Conservation (phyloP, 768 basidiomycete genomes). For the Boletus reticulatus region DNA sequence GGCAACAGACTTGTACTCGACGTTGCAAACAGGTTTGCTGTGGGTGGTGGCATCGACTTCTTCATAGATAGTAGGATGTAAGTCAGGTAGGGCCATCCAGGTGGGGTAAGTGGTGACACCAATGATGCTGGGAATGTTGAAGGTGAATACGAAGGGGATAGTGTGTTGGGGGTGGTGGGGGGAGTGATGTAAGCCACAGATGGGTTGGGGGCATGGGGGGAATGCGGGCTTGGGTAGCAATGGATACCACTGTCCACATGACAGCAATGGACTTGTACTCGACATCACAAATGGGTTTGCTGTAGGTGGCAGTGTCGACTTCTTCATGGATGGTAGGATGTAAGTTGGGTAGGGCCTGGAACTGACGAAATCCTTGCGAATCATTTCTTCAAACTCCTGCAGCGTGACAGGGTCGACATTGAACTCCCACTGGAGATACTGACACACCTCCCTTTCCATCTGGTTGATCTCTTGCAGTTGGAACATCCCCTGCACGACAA, state of each 20-base stretch:
- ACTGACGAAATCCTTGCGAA: conserved; percentile 58
- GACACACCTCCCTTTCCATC: conserved; percentile 79
- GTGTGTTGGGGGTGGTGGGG: conserved; percentile 50
- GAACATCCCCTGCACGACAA: conserved; percentile 89
- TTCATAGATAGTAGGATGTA: too few relatives aligned
- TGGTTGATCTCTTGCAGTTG: conserved; percentile 73
- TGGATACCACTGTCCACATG: conserved; percentile 28
- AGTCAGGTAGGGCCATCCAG: too few relatives aligned
- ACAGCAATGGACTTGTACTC: conserved; percentile 28
- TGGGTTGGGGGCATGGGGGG: conserved; percentile 12
- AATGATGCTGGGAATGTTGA: conserved; percentile 61
- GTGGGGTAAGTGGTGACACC: conserved; percentile 58
- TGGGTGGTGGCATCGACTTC: too few relatives aligned
- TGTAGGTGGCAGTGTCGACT: conserved; percentile 43
- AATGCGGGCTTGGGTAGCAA: conserved; percentile 32
- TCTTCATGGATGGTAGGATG: conserved; percentile 58
- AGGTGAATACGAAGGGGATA: conserved; percentile 48
- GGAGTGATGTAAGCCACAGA: conserved; percentile 24
- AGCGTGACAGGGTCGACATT: conserved; percentile 68
- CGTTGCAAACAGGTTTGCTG: too few relatives aligned
- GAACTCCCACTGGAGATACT: conserved; percentile 91
- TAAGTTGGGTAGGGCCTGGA: conserved; percentile 62
- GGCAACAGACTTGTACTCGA: too few relatives aligned
- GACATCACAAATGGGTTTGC: conserved; percentile 34
- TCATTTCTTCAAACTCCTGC: conserved; percentile 56